These are phyloP conservation scores for Colletotrichum karsti DNA, from an alignment of 2,329 filamentous ascomycete species.

Conservation along the genomic window DNA sequence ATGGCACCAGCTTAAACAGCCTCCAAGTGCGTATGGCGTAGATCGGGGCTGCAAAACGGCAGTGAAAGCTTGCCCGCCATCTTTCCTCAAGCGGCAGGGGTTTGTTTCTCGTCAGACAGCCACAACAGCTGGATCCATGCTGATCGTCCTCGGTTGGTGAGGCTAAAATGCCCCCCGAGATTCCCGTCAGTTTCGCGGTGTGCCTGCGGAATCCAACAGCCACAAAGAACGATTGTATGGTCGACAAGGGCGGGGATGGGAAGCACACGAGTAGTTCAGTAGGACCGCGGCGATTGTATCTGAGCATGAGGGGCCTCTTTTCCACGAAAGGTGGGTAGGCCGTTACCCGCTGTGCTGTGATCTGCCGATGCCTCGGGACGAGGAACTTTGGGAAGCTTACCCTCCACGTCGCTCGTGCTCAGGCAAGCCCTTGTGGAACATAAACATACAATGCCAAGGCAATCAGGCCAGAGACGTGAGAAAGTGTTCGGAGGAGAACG, in stretches of 20 bases:
- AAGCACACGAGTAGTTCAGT: too few species aligned
- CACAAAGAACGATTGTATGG: not conserved
- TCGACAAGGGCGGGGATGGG: too few species aligned
- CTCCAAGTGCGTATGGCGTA: not conserved
- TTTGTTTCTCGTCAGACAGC: constrained; percentile 19
- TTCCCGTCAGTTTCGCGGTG: not conserved
- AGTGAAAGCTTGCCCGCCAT: constrained; percentile 1
- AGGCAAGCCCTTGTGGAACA: not conserved
- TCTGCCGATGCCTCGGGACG: not conserved
- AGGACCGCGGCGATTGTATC: too few species aligned
- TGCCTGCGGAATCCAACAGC: constrained; percentile 10
- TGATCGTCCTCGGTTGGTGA: constrained; percentile 6
- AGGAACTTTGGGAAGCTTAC: not conserved
- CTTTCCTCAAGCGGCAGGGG: constrained; percentile 6
- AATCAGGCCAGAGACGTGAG: not conserved
- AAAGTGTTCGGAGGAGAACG: not conserved
- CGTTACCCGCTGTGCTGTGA: not conserved
- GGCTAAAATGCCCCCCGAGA: constrained; percentile 4
- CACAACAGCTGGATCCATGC: constrained; percentile 8
- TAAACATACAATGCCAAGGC: not conserved
- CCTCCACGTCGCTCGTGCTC: not conserved
- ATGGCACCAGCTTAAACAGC: not conserved
- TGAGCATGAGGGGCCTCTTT: too few species aligned
- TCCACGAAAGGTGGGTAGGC: too few species aligned
- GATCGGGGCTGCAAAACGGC: constrained; percentile 14